phyloP scores from a whole-genome alignment of 805 yeast genomes.

The Phaffomyces opuntiae region DNA sequence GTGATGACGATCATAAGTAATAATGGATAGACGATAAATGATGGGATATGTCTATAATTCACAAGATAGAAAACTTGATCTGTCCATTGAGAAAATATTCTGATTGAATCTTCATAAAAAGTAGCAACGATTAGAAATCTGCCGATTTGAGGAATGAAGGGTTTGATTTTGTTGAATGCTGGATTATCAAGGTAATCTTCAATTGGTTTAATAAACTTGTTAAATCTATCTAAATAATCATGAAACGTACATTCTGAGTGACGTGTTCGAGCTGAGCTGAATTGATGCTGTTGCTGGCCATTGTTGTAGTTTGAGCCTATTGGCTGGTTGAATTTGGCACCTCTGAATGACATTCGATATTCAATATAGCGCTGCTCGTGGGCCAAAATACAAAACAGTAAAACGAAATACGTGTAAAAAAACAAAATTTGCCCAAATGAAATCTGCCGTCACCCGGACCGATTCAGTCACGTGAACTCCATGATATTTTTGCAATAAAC shows the following conservation, averaged over 20 bases:
- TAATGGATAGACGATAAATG: constrained; percentile 69
- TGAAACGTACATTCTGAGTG: too few species aligned
- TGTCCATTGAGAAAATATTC: constrained; percentile 83
- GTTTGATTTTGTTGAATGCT: constrained; percentile 42
- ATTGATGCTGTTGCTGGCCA: constrained; percentile 1
- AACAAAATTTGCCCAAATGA: too few species aligned
- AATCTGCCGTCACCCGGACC: too few species aligned
- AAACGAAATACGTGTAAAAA: too few species aligned
- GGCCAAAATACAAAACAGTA: too few species aligned
- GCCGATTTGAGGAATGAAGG: constrained; percentile 82
- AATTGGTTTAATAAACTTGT: constrained; percentile 18
- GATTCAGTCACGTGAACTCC: too few species aligned
- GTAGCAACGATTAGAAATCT: constrained; percentile 90
- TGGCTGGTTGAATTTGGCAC: constrained; percentile 19
- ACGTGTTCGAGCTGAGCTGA: not conserved
- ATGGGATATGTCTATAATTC: constrained; percentile 72
- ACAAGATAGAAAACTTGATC: constrained; percentile 84
- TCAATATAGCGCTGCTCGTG: too few species aligned
- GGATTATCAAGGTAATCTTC: constrained; percentile 50
- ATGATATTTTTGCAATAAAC: too few species aligned
- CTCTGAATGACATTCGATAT: constrained; percentile 18
- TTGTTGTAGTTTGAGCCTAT: constrained; percentile 16
- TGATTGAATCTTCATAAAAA: constrained; percentile 79
- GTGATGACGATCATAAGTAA: constrained; percentile 53
- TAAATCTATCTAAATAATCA: not conserved